Evolutionary conservation across 495 filamentous ascomycete genomes (phyloP), one percentile per base, ranked within the genome.

Genomic region (Podospora australis): DNA sequence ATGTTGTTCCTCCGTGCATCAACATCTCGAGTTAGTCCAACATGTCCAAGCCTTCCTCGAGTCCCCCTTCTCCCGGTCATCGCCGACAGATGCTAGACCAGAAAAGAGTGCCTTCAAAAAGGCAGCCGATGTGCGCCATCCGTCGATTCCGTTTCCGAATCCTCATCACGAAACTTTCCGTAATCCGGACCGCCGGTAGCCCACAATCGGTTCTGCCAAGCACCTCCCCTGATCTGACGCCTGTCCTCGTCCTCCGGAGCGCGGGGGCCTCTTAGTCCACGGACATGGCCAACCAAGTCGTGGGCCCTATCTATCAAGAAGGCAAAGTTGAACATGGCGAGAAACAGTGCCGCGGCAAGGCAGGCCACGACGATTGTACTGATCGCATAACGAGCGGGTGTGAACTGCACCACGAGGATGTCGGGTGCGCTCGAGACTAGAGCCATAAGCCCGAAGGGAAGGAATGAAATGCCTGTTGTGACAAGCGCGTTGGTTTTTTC

Each of bases 351-450:
- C 6, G 25, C 19, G 13, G 25, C n/a, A 20, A 44, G 42, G 25
- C n/a, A 29, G 23, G 25, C 23, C 5, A 44, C 17, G 6, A 14
- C 25, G 16, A 25, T 20, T 2, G 42, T 29, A 3, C 9, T 20
- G 25, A 20, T 13, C 42, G 28, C n/a, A 25, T 29, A 44, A 25
- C 42, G 42, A 16, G 25, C 19, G 23, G 42, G 42, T 7, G 23
- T 44, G 2, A 25, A 14, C 14, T 44, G 11, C 17, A 44, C 25
- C 11, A 44, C 42, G 7, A 44, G 9, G 9, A 44, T 44, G 24
- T 44, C 42, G 5, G 42, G 42, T 24, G 22, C 25, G n/a, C 20
- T 44, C 16, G 42, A 44, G 42, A 44, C 28, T 13, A 44, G 42
- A 2, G 42, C 42, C 24, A 30, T 30, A 6, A 44, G 25, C 23